These are phyloP conservation scores for Diutina mesorugosa DNA, from an alignment of 1,139 yeast species.

Conservation along the genomic window DNA sequence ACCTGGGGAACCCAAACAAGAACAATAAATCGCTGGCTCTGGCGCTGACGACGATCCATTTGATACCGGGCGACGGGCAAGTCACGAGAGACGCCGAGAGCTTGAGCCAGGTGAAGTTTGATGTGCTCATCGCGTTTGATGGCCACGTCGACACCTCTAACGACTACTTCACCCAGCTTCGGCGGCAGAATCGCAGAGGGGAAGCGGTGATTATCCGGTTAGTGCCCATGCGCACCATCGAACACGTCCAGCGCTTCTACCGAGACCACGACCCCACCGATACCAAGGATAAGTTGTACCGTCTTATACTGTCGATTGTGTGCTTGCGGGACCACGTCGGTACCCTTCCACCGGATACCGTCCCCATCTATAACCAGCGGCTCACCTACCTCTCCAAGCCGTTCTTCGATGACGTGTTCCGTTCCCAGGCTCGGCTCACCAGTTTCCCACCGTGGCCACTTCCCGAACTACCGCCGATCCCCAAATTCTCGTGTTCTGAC, in stretches of 20 bases:
- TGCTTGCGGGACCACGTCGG: conserved; percentile 81
- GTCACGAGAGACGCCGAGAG: conserved; percentile 15
- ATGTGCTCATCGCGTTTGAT: conserved; percentile 59
- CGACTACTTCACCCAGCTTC: conserved; percentile 16
- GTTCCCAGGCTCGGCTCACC: conserved; percentile 2
- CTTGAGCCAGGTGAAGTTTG: conserved; percentile 27
- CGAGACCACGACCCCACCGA: conserved; percentile 13
- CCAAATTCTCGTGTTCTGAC: conserved; percentile 51
- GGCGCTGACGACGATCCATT: conserved; percentile 18
- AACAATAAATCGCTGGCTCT: conserved; percentile 4
- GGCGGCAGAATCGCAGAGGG: conserved; percentile 19
- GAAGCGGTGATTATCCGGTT: conserved; percentile 51
- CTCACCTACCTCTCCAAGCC: conserved; percentile 42
- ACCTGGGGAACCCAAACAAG: conserved; percentile 5
- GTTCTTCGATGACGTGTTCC: conserved; percentile 40
- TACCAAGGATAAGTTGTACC: conserved; percentile 39
- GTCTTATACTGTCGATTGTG: conserved; percentile 71
- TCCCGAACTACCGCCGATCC: conserved; percentile 58
- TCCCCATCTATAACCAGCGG: conserved; percentile 62
- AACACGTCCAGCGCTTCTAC: conserved; percentile 42
- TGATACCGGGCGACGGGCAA: conserved; percentile 31
- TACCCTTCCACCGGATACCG: conserved; percentile 62
- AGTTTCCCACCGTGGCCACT: conserved; percentile 54
- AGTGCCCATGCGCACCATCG: conserved; percentile 70
- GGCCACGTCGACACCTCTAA: conserved; percentile 40